Percentiles rank a stretch among this genome's conserved stretches.
Conservation (phyloP, 352 stramenopile species). For the Phytophthora macrochlamydospora region DNA sequence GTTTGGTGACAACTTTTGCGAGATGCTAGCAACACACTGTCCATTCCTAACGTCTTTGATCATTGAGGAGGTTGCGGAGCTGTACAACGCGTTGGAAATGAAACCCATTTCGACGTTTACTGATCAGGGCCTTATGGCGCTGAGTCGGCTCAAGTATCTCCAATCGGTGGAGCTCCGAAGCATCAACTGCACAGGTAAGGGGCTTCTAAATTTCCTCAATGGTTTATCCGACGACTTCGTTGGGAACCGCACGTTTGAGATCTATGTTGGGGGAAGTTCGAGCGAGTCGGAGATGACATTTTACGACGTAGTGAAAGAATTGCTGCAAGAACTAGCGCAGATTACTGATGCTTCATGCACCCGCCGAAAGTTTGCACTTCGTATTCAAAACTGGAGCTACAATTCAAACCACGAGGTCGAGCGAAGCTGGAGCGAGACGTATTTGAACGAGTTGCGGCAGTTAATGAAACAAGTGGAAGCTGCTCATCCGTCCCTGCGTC, state of each 20-base stretch:
- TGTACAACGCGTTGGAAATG: not conserved
- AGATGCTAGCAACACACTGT: not conserved
- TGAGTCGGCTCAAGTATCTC: slow-evolving; percentile 39
- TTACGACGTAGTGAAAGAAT: slow-evolving; percentile 25
- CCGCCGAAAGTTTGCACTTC: slow-evolving; percentile 14
- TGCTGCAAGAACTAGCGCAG: slow-evolving; percentile 8
- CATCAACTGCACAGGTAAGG: slow-evolving; percentile 39
- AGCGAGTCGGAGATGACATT: slow-evolving; percentile 24
- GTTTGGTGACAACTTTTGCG: slow-evolving; percentile 1
- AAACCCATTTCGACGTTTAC: not conserved
- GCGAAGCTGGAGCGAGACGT: slow-evolving; percentile 9
- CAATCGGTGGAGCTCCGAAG: slow-evolving; percentile 29
- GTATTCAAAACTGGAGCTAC: slow-evolving; percentile 21
- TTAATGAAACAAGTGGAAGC: slow-evolving; percentile 20
- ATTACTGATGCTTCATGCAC: slow-evolving; percentile 1
- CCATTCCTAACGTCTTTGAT: not conserved
- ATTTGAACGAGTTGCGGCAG: slow-evolving; percentile 9
- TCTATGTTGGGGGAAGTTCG: slow-evolving; percentile 28
- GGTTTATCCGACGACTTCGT: slow-evolving; percentile 20
- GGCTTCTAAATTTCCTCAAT: slow-evolving; percentile 40
- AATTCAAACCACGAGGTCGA: slow-evolving; percentile 13
- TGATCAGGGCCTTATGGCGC: slow-evolving; percentile 11
- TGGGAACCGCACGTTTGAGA: slow-evolving; percentile 36
- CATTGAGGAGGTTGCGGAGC: slow-evolving; percentile 1
- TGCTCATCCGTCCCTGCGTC: slow-evolving; percentile 11